Percentiles rank a stretch among this genome's conserved stretches.
These are phyloP conservation scores for Chaetomium strumarium DNA, from an alignment of 2,329 filamentous ascomycete genomes.

Conservation along the genomic window DNA sequence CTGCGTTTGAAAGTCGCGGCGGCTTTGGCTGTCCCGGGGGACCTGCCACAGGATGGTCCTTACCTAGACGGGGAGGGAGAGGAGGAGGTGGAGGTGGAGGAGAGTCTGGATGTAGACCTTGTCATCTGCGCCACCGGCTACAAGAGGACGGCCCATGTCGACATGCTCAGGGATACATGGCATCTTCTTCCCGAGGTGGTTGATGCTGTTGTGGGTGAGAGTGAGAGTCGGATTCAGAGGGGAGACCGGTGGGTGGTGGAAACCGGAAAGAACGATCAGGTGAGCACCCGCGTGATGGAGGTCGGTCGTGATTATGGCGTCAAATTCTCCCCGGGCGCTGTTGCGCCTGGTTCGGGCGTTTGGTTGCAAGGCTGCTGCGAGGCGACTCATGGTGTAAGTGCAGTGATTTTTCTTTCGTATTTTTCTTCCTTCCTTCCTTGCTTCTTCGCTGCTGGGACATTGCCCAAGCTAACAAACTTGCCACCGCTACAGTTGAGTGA, in stretches of 20 bases:
- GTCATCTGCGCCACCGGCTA: conserved; percentile 89
- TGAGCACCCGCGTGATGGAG: conserved; percentile 45
- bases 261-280: conserved; percentile 10
- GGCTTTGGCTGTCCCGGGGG: conserved; percentile 35
- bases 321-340: conserved; percentile 59
- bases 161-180: conserved; percentile 63
- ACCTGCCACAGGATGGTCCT: conserved; percentile 25
- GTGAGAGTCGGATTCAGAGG: neutral
- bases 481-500: conserved; percentile 61
- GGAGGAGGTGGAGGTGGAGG: no score
- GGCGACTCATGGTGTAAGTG: conserved; percentile 79
- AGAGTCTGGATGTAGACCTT: conserved; percentile 69
- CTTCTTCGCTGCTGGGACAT: neutral
- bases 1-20: conserved; percentile 58
- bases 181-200: conserved; percentile 57
- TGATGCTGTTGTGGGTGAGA: neutral
- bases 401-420: no score
- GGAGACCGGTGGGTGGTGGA: conserved; percentile 24
- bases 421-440: neutral
- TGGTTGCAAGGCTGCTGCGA: conserved; percentile 96
- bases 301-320: conserved; percentile 77
- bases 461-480: conserved; percentile 10
- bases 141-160: conserved; percentile 67
- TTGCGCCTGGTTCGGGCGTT: conserved; percentile 69
- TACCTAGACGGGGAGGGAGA: no score